Percentiles rank a stretch among this genome's conserved stretches.
Evolutionary conservation across 805 yeast genomes (phyloP).

Genomic region (Saturnispora galanensis): DNA sequence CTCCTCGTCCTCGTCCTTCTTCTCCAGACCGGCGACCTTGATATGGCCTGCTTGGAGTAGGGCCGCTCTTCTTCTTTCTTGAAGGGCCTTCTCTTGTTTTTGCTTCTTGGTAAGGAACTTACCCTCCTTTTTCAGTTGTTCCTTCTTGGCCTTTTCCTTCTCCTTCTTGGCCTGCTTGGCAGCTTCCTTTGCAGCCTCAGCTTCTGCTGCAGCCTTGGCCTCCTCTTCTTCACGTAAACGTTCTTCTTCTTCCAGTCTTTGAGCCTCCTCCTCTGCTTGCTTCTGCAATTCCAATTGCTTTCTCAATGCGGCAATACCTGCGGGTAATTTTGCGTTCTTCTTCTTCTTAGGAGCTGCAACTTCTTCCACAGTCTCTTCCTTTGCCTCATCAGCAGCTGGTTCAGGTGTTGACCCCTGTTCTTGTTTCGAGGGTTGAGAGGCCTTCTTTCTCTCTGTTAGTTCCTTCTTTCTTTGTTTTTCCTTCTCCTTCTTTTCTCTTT

Average conservation of each 20-base stretch:
- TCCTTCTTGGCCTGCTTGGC: conserved; percentile 67
- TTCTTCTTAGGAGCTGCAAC: conserved; percentile 30
- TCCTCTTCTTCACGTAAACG: conserved; percentile 40
- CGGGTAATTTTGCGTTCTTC: conserved; percentile 73
- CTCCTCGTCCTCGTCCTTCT: conserved; percentile 2
- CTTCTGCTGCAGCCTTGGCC: conserved; percentile 41
- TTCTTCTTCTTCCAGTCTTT: conserved; percentile 63
- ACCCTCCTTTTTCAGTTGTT: conserved; percentile 93
- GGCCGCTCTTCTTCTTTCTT: conserved; percentile 84
- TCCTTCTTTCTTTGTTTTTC: conserved; percentile 89
- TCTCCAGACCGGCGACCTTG: conserved; percentile 57
- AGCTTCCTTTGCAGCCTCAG: conserved; percentile 55
- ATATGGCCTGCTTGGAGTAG: conserved; percentile 66
- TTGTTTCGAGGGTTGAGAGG: conserved; percentile 23
- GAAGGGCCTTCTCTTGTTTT: conserved; percentile 78
- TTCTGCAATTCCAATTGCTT: conserved; percentile 83
- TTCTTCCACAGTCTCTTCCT: conserved; percentile 26
- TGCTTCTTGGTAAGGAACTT: conserved; percentile 89
- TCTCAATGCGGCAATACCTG: conserved; percentile 85
- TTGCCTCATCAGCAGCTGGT: conserved; percentile 30
- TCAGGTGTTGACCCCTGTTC: conserved; percentile 11
- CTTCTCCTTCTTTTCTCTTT: conserved; percentile 88
- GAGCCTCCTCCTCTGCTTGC: conserved; percentile 78
- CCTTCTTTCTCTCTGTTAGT: conserved; percentile 77
- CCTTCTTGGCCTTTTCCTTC: conserved; percentile 76